Evolutionary conservation across 2,329 filamentous ascomycete genomes (phyloP), one percentile per base, ranked within the genome.

Genomic region (Coniochaeta sp.): DNA sequence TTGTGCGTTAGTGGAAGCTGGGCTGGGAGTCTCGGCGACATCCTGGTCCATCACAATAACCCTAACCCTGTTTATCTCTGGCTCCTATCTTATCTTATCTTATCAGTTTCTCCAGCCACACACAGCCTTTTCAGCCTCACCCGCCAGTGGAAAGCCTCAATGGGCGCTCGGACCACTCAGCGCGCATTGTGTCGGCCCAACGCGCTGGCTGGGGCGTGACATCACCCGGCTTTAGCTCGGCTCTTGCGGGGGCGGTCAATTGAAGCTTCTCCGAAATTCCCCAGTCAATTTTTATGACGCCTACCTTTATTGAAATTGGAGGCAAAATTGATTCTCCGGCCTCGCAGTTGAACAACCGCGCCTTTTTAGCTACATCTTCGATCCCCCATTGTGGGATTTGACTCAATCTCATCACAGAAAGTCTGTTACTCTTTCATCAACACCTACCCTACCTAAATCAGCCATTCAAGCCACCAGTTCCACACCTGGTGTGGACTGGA

Each of bases 401-500:
- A 40, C 38, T 19, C 38, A 40, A 40, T 17, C 38, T 40, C 16
- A n/a, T n/a, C 8, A n/a, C 38, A n/a, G 6, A 5, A n/a, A 6
- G 32, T 34, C 12, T 34, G 3, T 40, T n/a, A 16, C 12, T 14
- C n/a, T 19, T 40, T 19, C 38, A 40, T n/a, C 38, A 40, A 40
- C 28, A 22, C 22, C 50, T 47, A n/a, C n/a, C 24, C 7, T 52
- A n/a, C 30, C 12, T 30, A 24, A 9, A 28, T 8, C 47, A 17
- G 30, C 24, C 2, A 36, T 22, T 3, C 30, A 54, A 44, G 58
- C 58, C 62, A 57, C 58, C 62, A 57, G 58, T 57, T 60, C 60
- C 59, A 60, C 58, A 61, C 60, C 34, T 22, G 19, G 47, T 54
- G 57, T 57, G 54, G 58, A 55, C 60, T 58, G 60, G 61, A 50